Evolutionary conservation across 2,329 filamentous ascomycete species (phyloP).

Genomic region (Ophiostoma sp.): DNA sequence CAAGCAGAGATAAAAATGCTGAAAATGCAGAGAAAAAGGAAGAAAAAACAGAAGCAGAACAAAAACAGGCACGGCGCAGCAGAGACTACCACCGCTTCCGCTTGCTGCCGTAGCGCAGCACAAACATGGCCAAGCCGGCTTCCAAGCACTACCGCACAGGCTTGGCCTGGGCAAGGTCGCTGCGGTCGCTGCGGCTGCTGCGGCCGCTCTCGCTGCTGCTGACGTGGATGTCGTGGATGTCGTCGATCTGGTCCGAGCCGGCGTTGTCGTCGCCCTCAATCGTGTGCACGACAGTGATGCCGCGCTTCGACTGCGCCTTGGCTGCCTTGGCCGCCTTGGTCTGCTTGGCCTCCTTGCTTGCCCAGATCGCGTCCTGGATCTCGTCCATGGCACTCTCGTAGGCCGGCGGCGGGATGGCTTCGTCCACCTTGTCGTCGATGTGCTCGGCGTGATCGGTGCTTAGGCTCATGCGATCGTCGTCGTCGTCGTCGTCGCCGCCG

Average conservation of each 20-base stretch:
- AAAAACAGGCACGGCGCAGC: not conserved
- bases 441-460: slow-evolving; percentile 3
- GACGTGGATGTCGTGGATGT: slow-evolving; percentile 33
- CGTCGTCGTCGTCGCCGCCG: not conserved
- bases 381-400: slow-evolving; percentile 29
- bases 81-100: not conserved
- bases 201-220: slow-evolving; percentile 33
- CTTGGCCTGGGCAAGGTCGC: not conserved
- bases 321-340: slow-evolving; percentile 34
- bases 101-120: not conserved
- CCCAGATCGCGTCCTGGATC: slow-evolving; percentile 36
- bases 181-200: slow-evolving; percentile 28
- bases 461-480: slow-evolving; percentile 22
- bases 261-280: slow-evolving; percentile 30
- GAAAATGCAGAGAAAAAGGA: not conserved
- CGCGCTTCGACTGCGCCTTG: not conserved
- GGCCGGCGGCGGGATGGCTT: slow-evolving; percentile 24
- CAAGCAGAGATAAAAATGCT: not conserved
- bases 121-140: not conserved
- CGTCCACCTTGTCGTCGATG: slow-evolving; percentile 18
- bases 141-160: not conserved
- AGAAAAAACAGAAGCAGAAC: not conserved
- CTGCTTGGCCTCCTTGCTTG: slow-evolving; percentile 33
- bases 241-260: slow-evolving; percentile 20
- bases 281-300: slow-evolving; percentile 31